Evolutionary conservation across 139 green algal species (phyloP), one percentile per base, ranked within the genome.

Genomic region (Volvox reticuliferus): DNA sequence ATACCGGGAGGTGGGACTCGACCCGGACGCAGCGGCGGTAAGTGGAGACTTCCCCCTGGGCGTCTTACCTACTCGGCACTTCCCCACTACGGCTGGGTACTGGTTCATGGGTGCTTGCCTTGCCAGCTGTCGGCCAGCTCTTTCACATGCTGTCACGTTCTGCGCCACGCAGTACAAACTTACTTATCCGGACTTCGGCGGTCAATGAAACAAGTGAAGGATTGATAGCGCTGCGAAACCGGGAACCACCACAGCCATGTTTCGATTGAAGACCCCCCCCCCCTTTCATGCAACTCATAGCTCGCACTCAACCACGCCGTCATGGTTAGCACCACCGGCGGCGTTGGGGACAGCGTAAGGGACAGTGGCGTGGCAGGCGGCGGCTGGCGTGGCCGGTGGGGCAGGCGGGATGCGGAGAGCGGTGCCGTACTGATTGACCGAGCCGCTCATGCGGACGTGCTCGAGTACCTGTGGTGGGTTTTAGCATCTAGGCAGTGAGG

Each of bases 401-500:
- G 37, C 2, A 71, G 62, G 9, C 91, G 92, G 30, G 91, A 93
- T 86, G 92, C 91, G 18, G 94, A 96, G 80, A 94, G 87, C n/a
- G 93, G 94, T 13, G 91, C 94, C n/a, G 62, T 96, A 44, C 67
- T 96, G 79, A 65, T 96, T 2, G 90, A 96, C 91, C 81, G 89
- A 36, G 91, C 69, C 0, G 79, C 77, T 0, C 93, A 96, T 83
- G 92, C 92, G 67, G 93, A 96, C 75, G 92, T 94, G 68, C 36
- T 94, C 9, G 93, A 96, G 87, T 93, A 88, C 86, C 75, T 90
- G 30, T 90, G 86, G 86, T 89, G 69, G 18, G 84, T 28, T 18
- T 73, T 9, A 14, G 44, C 9, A 55, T 55, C 44, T 55, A 55
- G 44, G 44, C 44, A 9, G 44, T 14, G 44, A 55, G 44, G 44